Conservation (phyloP, 2,329 filamentous ascomycete genomes). For the Aspergillus brasiliensis region DNA sequence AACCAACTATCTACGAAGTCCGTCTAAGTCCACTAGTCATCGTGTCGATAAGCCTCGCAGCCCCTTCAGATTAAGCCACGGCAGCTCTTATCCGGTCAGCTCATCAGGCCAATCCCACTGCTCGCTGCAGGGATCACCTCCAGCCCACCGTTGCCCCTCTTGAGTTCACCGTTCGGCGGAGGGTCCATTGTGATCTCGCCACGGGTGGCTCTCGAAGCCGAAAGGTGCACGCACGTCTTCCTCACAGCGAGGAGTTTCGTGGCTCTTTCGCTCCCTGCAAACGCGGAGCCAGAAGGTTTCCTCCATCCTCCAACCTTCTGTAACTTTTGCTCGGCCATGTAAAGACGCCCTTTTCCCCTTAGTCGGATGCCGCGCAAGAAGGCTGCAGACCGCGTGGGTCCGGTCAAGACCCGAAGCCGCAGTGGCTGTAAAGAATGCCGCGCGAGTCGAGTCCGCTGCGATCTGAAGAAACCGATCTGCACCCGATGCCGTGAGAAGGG, state of each 20-base stretch:
- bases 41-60: background rate
- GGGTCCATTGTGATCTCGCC: background rate
- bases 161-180: background rate
- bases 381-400: slow-evolving; percentile 37
- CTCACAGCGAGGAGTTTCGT: background rate
- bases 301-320: background rate
- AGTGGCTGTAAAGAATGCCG: slow-evolving; percentile 46
- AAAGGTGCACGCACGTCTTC: background rate
- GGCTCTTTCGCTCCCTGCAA: background rate
- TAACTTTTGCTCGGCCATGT: slow-evolving; percentile 26
- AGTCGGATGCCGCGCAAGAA: slow-evolving; percentile 40
- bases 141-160: background rate
- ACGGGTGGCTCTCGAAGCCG: background rate
- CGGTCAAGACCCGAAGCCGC: slow-evolving; percentile 43
- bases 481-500: slow-evolving; percentile 40
- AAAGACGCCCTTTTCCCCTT: slow-evolving; percentile 12
- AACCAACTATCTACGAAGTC: background rate
- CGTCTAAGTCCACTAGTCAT: background rate
- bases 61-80: background rate
- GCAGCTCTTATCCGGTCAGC: background rate
- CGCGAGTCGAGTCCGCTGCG: slow-evolving; percentile 44
- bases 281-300: background rate
- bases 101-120: background rate
- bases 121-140: background rate
- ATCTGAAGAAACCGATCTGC: slow-evolving; percentile 42